Evolutionary conservation across 2,329 filamentous ascomycete species (phyloP).

Genomic region (Thielaviopsis ethacetica): DNA sequence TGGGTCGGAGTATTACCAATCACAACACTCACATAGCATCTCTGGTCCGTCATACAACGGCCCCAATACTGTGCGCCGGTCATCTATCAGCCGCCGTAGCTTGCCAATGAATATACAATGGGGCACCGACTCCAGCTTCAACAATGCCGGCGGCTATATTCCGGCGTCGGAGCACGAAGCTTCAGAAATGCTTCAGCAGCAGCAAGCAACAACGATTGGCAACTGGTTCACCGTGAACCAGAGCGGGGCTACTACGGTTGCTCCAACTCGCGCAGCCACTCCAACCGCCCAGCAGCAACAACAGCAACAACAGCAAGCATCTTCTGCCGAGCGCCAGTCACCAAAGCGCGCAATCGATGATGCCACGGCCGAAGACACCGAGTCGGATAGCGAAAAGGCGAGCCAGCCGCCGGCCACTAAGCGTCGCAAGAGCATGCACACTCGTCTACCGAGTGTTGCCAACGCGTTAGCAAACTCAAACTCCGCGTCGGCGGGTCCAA

Average conservation of each 20-base stretch:
- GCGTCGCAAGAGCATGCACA: conserved; percentile 7
- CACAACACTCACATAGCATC: neutral
- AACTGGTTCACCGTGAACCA: conserved; percentile 38
- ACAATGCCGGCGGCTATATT: conserved; percentile 38
- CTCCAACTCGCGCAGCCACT: conserved; percentile 21
- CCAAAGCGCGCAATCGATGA: conserved; percentile 6
- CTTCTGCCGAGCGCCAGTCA: neutral
- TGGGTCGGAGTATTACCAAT: neutral
- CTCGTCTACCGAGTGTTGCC: neutral
- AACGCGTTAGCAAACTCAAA: neutral
- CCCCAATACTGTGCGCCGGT: neutral
- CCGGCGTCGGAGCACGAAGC: conserved; percentile 36
- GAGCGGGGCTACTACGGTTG: conserved; percentile 38
- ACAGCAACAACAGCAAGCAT: neutral
- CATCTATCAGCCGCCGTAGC: neutral
- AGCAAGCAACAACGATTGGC: conserved; percentile 31
- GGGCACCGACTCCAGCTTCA: conserved; percentile 54
- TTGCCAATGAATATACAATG: conserved; percentile 34
- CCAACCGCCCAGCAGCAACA: conserved; percentile 30
- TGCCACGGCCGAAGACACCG: conserved; percentile 1
- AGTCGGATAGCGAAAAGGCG: conserved; percentile 3
- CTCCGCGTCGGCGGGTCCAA: neutral
- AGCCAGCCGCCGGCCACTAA: conserved; percentile 5
- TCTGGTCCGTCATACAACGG: neutral
- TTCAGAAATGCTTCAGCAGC: conserved; percentile 26